Evolutionary conservation across 2,329 filamentous ascomycete species (phyloP).

Genomic region (Chrysoporthe cubensis): DNA sequence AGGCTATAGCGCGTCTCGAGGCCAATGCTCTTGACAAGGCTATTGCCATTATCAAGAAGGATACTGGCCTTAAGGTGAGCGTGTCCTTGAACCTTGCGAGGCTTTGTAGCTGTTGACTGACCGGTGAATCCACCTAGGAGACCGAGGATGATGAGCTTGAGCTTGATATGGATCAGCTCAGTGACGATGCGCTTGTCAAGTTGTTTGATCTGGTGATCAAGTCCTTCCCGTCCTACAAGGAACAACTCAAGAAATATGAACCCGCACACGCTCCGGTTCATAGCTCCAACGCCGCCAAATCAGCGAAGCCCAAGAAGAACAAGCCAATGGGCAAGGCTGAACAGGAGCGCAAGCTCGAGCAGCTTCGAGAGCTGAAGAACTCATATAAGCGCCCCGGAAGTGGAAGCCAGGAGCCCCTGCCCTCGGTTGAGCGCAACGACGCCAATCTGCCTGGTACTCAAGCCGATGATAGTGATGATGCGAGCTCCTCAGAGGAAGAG

Average conservation of each 20-base stretch:
- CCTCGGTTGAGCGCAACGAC: constrained; percentile 43
- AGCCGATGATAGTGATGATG: constrained; percentile 52
- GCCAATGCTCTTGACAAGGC: constrained; percentile 78
- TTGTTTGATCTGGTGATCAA: constrained; percentile 51
- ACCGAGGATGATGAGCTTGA: constrained; percentile 64
- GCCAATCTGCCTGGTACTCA: constrained; percentile 15
- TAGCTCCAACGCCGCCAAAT: constrained; percentile 30
- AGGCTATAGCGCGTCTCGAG: constrained; percentile 80
- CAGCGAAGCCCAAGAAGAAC: constrained; percentile 69
- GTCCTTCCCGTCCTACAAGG: constrained; percentile 42
- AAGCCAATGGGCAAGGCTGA: constrained; percentile 77
- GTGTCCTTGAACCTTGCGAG: not conserved
- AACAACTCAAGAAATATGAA: constrained; percentile 39
- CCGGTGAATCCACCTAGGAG: constrained; percentile 46
- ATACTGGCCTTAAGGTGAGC: constrained; percentile 75
- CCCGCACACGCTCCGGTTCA: constrained; percentile 32
- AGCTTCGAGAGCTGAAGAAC: constrained; percentile 64
- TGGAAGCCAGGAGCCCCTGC: constrained; percentile 51
- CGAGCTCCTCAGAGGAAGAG: constrained; percentile 56
- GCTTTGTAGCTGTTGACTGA: constrained; percentile 32
- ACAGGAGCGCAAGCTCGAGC: constrained; percentile 69
- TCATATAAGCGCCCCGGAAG: constrained; percentile 50
- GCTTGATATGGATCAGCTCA: constrained; percentile 62
- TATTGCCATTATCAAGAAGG: constrained; percentile 87
- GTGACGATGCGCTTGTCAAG: constrained; percentile 57